Base-by-base conservation (phyloP, 129 eudicot species). In the Logfia minima region DNA sequence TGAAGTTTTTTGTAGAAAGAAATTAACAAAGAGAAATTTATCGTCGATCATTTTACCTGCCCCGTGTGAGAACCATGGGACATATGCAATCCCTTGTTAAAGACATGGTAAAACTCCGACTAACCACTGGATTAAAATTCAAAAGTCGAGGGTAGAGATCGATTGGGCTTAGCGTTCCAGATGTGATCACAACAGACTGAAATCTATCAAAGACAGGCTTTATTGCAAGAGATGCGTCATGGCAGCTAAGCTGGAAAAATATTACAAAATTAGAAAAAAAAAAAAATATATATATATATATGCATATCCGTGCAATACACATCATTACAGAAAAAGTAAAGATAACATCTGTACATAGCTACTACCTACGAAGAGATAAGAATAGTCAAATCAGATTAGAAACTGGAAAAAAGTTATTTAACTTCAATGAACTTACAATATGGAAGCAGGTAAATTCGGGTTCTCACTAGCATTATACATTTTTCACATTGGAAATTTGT, bases 161-260 rank as follows among this genome's bases (percentile, higher is more conserved):
- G 35, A 95, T 91, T 55, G 99, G 99, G 82, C 96, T 91, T 21
- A 95, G 83, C 75, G 99, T 95, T 74, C 99, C 99, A 53, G 99
- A 95, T 77, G 99, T 95, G 68, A 95, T 95, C 17, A 95, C 94
- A 82, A 95, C 99, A 2, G 97, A 85, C 63, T 95, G 99, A 75
- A 95, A 95, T 66, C 99, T 92, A 60, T 95, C 99, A 77, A 95
- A 95, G 31, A 95, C 99, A 21, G 99, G 99, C 87, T 86, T 95
- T 80, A 95, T 91, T 74, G 99, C 99, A 74, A 95, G 97, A 63
- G 99, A 95, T 59, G 99, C 99, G 84, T 95, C 99, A 84, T 95
- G 97, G 66, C 99, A 95, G 90, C 92, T 86, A 53, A 95, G 97
- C 99, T 95, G 97, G 31, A 82, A 51, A 32, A 34, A 61, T 51